Conservation (phyloP, 768 basidiomycete genomes). For the Hygrophorus pudorinus region DNA sequence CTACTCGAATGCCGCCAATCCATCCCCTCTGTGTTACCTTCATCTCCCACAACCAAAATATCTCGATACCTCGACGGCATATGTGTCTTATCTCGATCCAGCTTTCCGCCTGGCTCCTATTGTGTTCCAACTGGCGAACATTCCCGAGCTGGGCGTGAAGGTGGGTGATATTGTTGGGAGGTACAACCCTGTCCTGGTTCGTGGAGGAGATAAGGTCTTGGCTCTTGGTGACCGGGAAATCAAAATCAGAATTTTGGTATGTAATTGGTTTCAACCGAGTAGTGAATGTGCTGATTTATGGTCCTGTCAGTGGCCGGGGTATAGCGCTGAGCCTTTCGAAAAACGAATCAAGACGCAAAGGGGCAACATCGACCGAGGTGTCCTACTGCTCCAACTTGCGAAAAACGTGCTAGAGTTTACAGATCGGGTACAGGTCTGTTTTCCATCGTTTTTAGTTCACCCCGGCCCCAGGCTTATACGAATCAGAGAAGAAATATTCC, state of each 20-base stretch:
- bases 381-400: slow-evolving; percentile 22
- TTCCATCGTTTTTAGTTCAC: neutral
- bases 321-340: slow-evolving; percentile 25
- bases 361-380: slow-evolving; percentile 20
- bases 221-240: slow-evolving; percentile 17
- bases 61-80: too few relatives aligned
- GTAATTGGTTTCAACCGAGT: slow-evolving; percentile 1
- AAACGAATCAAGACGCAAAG: slow-evolving; percentile 27
- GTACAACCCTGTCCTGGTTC: slow-evolving; percentile 12
- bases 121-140: slow-evolving; percentile 18
- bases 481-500: slow-evolving; percentile 17
- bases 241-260: slow-evolving; percentile 27
- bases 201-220: slow-evolving; percentile 13
- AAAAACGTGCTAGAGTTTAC: slow-evolving; percentile 21
- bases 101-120: slow-evolving; percentile 18
- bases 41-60: too few relatives aligned
- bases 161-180: slow-evolving; percentile 18
- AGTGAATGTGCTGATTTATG: neutral
- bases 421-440: slow-evolving; percentile 21
- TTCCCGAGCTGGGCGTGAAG: slow-evolving; percentile 21
- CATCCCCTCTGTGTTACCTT: too few relatives aligned
- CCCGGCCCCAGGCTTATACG: neutral
- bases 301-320: slow-evolving; percentile 37
- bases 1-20: too few relatives aligned
- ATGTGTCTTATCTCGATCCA: slow-evolving; percentile 6